Evolutionary conservation across 2,329 filamentous ascomycete genomes (phyloP).

Genomic region (Hymenoscyphus albidus): DNA sequence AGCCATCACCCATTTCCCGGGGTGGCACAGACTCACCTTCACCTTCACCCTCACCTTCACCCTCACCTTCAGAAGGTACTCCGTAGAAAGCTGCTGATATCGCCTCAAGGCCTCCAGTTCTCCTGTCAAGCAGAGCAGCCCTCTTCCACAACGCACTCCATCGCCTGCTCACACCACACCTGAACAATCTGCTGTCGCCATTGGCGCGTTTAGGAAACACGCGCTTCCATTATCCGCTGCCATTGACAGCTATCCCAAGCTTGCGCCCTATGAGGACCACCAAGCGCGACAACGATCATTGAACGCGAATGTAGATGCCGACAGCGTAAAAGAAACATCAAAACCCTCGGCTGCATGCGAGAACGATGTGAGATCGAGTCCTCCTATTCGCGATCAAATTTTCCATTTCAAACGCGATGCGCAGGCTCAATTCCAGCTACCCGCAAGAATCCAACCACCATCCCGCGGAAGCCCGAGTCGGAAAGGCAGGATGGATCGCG

Average conservation of each 20-base stretch:
- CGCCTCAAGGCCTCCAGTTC: background rate
- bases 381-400: background rate
- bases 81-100: background rate
- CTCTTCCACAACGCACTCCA: background rate
- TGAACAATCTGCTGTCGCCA: background rate
- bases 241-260: background rate
- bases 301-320: background rate
- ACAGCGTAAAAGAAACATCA: background rate
- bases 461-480: background rate
- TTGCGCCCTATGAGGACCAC: background rate
- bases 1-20: background rate
- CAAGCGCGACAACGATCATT: background rate
- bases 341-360: background rate
- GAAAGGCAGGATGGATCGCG: constrained; percentile 1
- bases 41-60: too few relatives aligned
- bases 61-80: background rate
- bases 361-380: background rate
- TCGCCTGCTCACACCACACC: background rate
- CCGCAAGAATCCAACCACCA: background rate
- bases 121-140: background rate
- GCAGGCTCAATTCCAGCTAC: background rate
- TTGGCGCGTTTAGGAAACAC: background rate
- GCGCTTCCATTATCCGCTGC: background rate
- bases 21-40: background rate
- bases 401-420: background rate